These are phyloP conservation scores for Botrytis tulipae DNA, from an alignment of 2,329 filamentous ascomycete species.

Conservation along the genomic window DNA sequence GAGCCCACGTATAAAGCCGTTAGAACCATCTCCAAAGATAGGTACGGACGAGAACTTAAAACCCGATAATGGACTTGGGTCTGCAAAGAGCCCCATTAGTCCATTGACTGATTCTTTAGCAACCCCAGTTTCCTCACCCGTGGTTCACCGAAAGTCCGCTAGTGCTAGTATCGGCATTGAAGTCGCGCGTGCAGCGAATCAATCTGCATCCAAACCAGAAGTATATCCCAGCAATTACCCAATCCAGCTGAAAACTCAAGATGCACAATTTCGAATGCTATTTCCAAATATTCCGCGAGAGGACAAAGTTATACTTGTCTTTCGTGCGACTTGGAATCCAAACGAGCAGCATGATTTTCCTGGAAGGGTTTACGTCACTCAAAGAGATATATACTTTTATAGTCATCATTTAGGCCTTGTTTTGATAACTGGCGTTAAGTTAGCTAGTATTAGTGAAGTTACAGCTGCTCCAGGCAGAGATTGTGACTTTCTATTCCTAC, in stretches of 20 bases:
- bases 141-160: conserved; percentile 34
- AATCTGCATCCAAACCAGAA: conserved; percentile 34
- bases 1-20: conserved; percentile 32
- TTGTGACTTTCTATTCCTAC: conserved; percentile 89
- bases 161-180: conserved; percentile 41
- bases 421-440: conserved; percentile 72
- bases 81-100: conserved; percentile 26
- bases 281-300: conserved; percentile 77
- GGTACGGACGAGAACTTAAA: conserved; percentile 35
- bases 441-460: conserved; percentile 79
- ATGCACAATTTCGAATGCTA: conserved; percentile 87
- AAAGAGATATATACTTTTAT: conserved; percentile 90
- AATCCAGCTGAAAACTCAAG: conserved; percentile 75
- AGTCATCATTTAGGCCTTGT: conserved; percentile 92
- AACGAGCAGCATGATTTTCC: conserved; percentile 75
- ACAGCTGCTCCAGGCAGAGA: conserved; percentile 86
- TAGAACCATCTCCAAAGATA: conserved; percentile 33
- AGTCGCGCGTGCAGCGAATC: conserved; percentile 34
- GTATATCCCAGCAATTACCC: conserved; percentile 77
- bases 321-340: conserved; percentile 81
- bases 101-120: conserved; percentile 31
- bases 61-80: conserved; percentile 28
- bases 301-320: conserved; percentile 87
- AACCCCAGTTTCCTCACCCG: conserved; percentile 7
- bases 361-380: conserved; percentile 83